Base-by-base conservation (phyloP, 345 rosid genomes). In the Eutrema japonicum region DNA sequence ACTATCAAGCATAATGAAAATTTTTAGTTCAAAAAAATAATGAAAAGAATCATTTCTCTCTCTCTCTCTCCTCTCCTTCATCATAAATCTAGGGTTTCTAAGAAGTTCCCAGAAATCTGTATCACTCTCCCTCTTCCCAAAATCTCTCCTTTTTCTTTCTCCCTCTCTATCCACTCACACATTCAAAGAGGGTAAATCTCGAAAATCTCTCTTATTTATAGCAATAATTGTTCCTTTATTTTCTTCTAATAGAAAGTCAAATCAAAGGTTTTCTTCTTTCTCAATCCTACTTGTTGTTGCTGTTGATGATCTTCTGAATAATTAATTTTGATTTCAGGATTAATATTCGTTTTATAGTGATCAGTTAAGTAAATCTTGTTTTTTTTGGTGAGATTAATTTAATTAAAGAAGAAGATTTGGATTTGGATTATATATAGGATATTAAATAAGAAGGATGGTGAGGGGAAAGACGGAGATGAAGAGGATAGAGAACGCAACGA, bases 381-480 rank as follows among this genome's bases (percentile, higher is more conserved):
- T 10, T 2, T 47, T n/a, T 32, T 32, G 6, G 5, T 16, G 8
- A 36, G 63, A 18, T 18, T 18, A 18, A 22, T 59, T 18, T 10
- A 38, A 58, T 11, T 10, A 57, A 38, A 18, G 6, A 47, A 58
- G 46, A 58, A 18, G 38, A 47, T 29, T 47, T 51, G 8, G 16
- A n/a, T 33, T 48, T 50, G 7, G 32, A 43, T n/a, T 7, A 22
- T 45, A 26, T 58, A 2, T 8, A 22, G 52, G 27, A n/a, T n/a
- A 65, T 3, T 8, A 38, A 52, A 40, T 29, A 22, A 18, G 3
- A 38, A 40, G 38, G 70, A 90, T 90, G 96, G 94, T 85, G 83
- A 84, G 96, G 66, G 96, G 96, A 32, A 90, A 85, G 71, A 90
- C 88, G 37, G 86, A 90, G 87, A 86, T 90, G 96, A 88, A 87